Conservation (phyloP, 164 flowering plant genomes). For the Warburgia ugandensis region DNA sequence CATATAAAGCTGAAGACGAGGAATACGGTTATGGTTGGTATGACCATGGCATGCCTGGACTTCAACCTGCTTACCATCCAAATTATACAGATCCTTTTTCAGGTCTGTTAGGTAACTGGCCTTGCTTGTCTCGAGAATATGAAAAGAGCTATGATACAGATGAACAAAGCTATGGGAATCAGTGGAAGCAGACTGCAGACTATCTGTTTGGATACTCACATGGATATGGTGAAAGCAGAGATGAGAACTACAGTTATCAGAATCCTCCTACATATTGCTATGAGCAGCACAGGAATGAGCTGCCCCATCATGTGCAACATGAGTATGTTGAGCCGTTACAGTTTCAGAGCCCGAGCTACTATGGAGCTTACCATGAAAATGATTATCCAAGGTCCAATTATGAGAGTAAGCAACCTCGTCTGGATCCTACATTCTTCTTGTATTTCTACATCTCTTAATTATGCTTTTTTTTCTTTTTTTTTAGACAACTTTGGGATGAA, state of each 20-base stretch:
- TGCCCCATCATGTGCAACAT: slow-evolving; percentile 3
- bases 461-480: neutral
- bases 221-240: slow-evolving; percentile 5
- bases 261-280: neutral
- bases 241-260: neutral
- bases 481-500: neutral
- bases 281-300: neutral
- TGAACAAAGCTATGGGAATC: slow-evolving; percentile 16
- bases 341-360: slow-evolving; percentile 3
- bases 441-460: no score
- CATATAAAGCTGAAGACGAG: slow-evolving; percentile 3
- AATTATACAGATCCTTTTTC: slow-evolving; percentile 39
- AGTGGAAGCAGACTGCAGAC: slow-evolving; percentile 43
- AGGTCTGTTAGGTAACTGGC: slow-evolving; percentile 50
- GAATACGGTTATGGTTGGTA: neutral
- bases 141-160: slow-evolving; percentile 4
- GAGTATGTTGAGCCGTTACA: slow-evolving; percentile 7
- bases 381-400: neutral
- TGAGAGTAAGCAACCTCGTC: neutral
- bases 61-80: slow-evolving; percentile 25
- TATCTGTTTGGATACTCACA: slow-evolving; percentile 58
- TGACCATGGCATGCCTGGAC: slow-evolving; percentile 14
- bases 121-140: slow-evolving; percentile 29
- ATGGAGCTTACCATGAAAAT: slow-evolving; percentile 8
- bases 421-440: neutral